Evolutionary conservation across 164 flowering plant genomes (phyloP).

Genomic region (Magnolia changhungtana): DNA sequence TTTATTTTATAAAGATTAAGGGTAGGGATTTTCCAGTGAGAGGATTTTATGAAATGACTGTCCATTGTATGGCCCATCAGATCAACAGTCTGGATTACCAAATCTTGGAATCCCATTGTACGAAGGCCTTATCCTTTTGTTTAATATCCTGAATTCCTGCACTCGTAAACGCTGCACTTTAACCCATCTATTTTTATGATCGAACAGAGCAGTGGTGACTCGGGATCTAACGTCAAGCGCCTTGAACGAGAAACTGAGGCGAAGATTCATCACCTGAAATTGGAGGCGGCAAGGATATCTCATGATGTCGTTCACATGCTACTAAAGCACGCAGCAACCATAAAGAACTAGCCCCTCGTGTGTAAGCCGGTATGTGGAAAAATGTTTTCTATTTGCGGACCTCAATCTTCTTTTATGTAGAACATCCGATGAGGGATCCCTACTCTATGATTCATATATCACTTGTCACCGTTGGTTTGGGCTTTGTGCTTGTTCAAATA

Average conservation of each 20-base stretch:
- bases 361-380: background rate
- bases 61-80: no score
- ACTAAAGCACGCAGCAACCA: conserved; percentile 70
- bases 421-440: background rate
- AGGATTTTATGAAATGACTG: no score
- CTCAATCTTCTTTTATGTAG: background rate
- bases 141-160: background rate
- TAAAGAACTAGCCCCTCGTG: conserved; percentile 47
- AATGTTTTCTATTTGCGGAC: background rate
- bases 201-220: conserved; percentile 86
- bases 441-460: conserved; percentile 1
- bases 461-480: conserved; percentile 1
- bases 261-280: conserved; percentile 62
- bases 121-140: background rate
- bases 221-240: conserved; percentile 88
- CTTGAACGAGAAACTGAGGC: conserved; percentile 75
- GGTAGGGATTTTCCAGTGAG: no score
- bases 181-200: background rate
- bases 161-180: background rate
- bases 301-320: conserved; percentile 78
- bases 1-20: no score
- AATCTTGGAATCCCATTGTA: no score
- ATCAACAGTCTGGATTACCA: no score
- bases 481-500: conserved; percentile 9
- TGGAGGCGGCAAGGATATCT: conserved; percentile 56